Evolutionary conservation across 805 yeast species (phyloP).

Genomic region (Teunomyces stri): DNA sequence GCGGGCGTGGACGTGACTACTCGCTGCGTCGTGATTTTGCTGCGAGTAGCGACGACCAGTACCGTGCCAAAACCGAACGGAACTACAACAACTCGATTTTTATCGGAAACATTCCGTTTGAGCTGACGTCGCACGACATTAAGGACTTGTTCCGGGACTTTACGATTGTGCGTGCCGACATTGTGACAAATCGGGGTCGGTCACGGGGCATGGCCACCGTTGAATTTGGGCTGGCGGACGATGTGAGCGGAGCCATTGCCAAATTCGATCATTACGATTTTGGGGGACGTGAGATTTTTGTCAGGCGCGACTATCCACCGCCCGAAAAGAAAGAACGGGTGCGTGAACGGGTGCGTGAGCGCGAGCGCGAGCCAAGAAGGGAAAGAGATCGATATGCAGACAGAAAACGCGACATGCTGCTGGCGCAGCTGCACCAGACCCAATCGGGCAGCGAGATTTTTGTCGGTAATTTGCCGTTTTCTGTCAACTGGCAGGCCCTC

Average conservation of each 20-base stretch:
- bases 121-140: conserved; percentile 56
- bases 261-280: conserved; percentile 63
- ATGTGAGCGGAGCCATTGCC: conserved; percentile 69
- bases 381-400: conserved; percentile 13
- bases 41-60: conserved; percentile 30
- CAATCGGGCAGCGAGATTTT: conserved; percentile 58
- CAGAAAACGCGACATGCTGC: conserved; percentile 14
- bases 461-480: conserved; percentile 79
- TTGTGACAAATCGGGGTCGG: conserved; percentile 73
- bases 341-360: conserved; percentile 17
- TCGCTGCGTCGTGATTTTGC: conserved; percentile 21
- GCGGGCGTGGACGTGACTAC: conserved; percentile 11
- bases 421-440: conserved; percentile 9
- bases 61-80: conserved; percentile 42
- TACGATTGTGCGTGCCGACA: conserved; percentile 73
- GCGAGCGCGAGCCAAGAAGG: conserved; percentile 8
- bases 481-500: conserved; percentile 79
- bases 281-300: conserved; percentile 77
- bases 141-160: conserved; percentile 52
- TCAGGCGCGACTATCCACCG: conserved; percentile 88
- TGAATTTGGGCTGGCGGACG: conserved; percentile 64
- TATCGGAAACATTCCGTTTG: conserved; percentile 71
- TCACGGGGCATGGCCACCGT: conserved; percentile 92
- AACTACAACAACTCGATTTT: conserved; percentile 68
- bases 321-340: conserved; percentile 40